Evolutionary conservation across 495 filamentous ascomycete genomes (phyloP), one percentile per base, ranked within the genome.

Genomic region (Trichoderma reesei): DNA sequence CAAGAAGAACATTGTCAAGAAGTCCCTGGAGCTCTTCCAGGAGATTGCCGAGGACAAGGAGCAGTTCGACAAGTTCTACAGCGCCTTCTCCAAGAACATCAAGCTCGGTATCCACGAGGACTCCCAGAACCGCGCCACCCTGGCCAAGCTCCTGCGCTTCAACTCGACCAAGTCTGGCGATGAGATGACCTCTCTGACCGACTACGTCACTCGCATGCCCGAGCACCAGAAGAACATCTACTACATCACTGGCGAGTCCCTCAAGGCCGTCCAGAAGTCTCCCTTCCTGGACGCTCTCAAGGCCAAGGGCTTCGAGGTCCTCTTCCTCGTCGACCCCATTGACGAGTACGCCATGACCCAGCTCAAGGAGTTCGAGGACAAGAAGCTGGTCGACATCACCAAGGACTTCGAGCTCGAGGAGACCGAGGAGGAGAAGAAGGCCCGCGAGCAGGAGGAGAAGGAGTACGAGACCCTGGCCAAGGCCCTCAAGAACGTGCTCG

Each of bases 1-100:
- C 86, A 92, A 91, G 84, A 98, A 98, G 92, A 98, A 98, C 88
- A 94, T 98, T 66, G 92, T 98, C 83, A 98, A 98, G 91, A 98
- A 98, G 92, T 90, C 90, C 63, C 90, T 98, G 61, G 94, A 98
- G 84, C 90, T 98, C 78, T 98, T 98, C 88, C 83, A 83, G 67
- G 94, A 98, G 85, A 98, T 98, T 70, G 85, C 95, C 63, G 94
- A 98, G 83, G 95, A 98, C 81, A 92, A 93, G 80, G 94, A 98
- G 85, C 88, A 96, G 75, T 98, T 98, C 79, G 95, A 98, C 85
- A 98, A 98, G 86, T 98, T 98, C 87, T 98, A 98, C 86, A 81
- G 81, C 71, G 95, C 94, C 70, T 98, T 98, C 88, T 88, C 85
- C 90, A 98, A 98, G 90, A 98, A 98, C 88, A 87, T 98, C 82